These are phyloP conservation scores for Zoysia japonica DNA, from an alignment of 176 grass and related monocot species.

Conservation along the genomic window DNA sequence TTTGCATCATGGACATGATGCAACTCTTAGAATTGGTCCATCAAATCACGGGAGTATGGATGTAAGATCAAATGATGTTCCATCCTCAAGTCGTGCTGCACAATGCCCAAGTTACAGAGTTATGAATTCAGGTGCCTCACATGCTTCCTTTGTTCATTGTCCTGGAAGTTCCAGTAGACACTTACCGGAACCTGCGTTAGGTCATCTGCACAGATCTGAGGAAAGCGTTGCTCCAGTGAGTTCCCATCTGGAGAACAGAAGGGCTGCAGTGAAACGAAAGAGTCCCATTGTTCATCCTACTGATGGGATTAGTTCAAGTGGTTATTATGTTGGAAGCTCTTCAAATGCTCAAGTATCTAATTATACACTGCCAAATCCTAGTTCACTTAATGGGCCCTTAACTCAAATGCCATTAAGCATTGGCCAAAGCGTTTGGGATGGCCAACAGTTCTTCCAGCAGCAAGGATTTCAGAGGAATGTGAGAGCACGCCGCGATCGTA, in stretches of 20 bases:
- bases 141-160: conserved; percentile 42
- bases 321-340: conserved; percentile 57
- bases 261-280: conserved; percentile 51
- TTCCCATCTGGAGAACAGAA: conserved; percentile 43
- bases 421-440: conserved; percentile 36
- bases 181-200: conserved; percentile 32
- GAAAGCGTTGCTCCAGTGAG: conserved; percentile 31
- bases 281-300: conserved; percentile 20
- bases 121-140: conserved; percentile 23
- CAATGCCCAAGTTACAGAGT: conserved; percentile 24
- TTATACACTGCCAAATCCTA: conserved; percentile 35
- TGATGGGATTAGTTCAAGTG: conserved; percentile 29
- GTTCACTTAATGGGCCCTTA: conserved; percentile 24
- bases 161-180: conserved; percentile 31
- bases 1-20: conserved; percentile 36
- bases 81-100: conserved; percentile 33
- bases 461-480: conserved; percentile 69
- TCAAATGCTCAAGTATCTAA: conserved; percentile 50
- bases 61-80: conserved; percentile 36
- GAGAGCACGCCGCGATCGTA: conserved; percentile 42
- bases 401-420: conserved; percentile 34
- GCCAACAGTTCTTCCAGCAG: conserved; percentile 30
- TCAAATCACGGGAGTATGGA: conserved; percentile 26
- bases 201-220: conserved; percentile 34
- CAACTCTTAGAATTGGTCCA: conserved; percentile 34